Conservation (phyloP, 352 stramenopile species). For the Phytophthora macrochlamydospora region DNA sequence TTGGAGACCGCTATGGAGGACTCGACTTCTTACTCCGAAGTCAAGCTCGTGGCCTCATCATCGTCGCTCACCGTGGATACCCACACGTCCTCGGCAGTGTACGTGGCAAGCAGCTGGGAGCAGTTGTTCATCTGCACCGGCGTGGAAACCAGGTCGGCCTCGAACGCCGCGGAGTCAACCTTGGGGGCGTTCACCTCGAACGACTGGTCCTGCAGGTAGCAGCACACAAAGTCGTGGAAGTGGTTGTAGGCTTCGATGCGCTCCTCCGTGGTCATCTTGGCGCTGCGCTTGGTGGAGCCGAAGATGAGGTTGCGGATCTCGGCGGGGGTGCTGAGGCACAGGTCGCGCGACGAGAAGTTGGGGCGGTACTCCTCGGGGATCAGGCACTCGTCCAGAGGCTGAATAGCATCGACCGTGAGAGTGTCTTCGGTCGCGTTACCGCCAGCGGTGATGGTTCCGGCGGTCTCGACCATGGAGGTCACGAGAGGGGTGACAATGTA, state of each 20-base stretch:
- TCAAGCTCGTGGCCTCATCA: background rate
- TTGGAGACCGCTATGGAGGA: no score
- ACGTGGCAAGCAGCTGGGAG: background rate
- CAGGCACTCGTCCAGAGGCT: background rate
- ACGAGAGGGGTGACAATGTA: conserved; percentile 4
- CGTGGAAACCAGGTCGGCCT: background rate
- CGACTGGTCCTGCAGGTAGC: background rate
- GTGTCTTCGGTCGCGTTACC: background rate
- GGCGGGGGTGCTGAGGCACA: background rate
- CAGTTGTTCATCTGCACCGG: conserved; percentile 1
- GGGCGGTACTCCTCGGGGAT: background rate
- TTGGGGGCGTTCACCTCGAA: conserved; percentile 1
- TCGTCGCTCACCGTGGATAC: background rate
- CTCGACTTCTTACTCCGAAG: background rate
- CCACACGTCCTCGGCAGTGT: background rate
- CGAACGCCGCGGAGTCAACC: background rate
- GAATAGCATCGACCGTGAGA: background rate
- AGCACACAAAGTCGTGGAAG: conserved; percentile 4
- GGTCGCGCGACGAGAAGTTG: background rate
- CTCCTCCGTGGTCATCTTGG: background rate
- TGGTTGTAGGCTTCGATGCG: background rate
- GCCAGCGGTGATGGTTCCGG: background rate
- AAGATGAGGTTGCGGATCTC: conserved; percentile 1
- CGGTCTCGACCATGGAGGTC: background rate
- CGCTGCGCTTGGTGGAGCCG: background rate